These are phyloP conservation scores for Hymenoscyphus infarciens DNA, from an alignment of 2,329 filamentous ascomycete species.

Conservation along the genomic window DNA sequence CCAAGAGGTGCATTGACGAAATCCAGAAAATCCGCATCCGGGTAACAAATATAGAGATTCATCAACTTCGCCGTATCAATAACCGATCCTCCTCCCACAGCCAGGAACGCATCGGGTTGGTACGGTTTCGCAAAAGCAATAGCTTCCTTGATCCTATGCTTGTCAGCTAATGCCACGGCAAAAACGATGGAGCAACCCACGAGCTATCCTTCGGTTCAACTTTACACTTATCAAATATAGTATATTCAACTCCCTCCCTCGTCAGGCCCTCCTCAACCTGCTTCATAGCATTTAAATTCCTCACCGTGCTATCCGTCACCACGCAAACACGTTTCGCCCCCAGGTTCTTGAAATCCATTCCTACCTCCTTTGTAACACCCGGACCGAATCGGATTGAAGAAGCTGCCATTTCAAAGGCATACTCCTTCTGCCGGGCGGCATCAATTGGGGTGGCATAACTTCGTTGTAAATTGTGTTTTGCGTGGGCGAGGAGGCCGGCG, in stretches of 20 bases:
- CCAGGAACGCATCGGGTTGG: slow-evolving; percentile 82
- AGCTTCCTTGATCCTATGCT: slow-evolving; percentile 74
- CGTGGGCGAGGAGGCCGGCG: slow-evolving; percentile 38
- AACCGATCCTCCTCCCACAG: slow-evolving; percentile 88
- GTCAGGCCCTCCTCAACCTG: slow-evolving; percentile 79
- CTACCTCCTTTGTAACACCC: slow-evolving; percentile 90
- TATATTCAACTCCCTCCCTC: slow-evolving; percentile 73
- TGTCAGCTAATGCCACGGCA: background rate
- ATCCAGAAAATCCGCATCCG: slow-evolving; percentile 90
- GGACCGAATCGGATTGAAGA: slow-evolving; percentile 92
- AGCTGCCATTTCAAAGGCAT: slow-evolving; percentile 98
- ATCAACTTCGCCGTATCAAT: slow-evolving; percentile 99
- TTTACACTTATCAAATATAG: slow-evolving; percentile 74
- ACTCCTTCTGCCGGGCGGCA: slow-evolving; percentile 75
- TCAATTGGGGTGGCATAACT: slow-evolving; percentile 74
- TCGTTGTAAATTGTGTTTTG: slow-evolving; percentile 45
- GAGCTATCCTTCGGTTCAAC: slow-evolving; percentile 95
- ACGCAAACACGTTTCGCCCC: slow-evolving; percentile 83
- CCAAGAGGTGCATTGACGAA: slow-evolving; percentile 96
- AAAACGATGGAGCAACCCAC: slow-evolving; percentile 44
- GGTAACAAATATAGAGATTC: slow-evolving; percentile 91
- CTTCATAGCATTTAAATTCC: slow-evolving; percentile 81
- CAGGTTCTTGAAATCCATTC: slow-evolving; percentile 96
- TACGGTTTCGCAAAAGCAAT: slow-evolving; percentile 83
- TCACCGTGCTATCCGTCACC: slow-evolving; percentile 82